phyloP scores from a whole-genome alignment of 1,284 basidiomycete genomes.

The Tilletia caries region DNA sequence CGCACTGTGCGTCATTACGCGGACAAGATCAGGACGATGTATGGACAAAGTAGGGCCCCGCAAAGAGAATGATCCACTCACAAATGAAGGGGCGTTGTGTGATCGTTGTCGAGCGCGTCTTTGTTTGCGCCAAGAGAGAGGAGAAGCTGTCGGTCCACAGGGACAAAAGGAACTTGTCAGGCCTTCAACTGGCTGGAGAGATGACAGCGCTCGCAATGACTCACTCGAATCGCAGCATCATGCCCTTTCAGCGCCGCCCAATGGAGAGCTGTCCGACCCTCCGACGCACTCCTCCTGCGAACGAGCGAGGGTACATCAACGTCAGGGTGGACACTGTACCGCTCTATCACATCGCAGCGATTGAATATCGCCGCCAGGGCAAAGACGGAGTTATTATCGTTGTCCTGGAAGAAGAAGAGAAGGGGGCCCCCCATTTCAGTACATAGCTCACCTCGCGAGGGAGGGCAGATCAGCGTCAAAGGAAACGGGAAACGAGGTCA shows the following conservation, averaged over 20 bases:
- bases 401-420: slow-evolving; percentile 12
- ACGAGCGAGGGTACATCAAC: slow-evolving; percentile 11
- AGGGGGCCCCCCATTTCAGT: not conserved
- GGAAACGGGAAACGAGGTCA: no score
- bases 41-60: no score
- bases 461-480: no score
- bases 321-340: slow-evolving; percentile 15
- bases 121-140: not conserved
- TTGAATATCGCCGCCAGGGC: slow-evolving; percentile 36
- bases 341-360: slow-evolving; percentile 29
- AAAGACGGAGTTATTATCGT: slow-evolving; percentile 29
- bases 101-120: not conserved
- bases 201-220: not conserved
- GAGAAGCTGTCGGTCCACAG: slow-evolving; percentile 1
- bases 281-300: not conserved
- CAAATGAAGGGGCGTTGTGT: slow-evolving; percentile 12
- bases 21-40: not conserved
- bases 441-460: no score
- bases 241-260: slow-evolving; percentile 6
- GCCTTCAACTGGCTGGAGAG: no score
- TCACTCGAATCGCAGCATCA: slow-evolving; percentile 7
- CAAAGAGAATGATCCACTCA: not conserved
- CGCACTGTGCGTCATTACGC: no score
- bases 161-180: no score
- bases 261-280: slow-evolving; percentile 10